Evolutionary conservation across 257 asterid species (phyloP).

Genomic region (Solanum chmielewskii): DNA sequence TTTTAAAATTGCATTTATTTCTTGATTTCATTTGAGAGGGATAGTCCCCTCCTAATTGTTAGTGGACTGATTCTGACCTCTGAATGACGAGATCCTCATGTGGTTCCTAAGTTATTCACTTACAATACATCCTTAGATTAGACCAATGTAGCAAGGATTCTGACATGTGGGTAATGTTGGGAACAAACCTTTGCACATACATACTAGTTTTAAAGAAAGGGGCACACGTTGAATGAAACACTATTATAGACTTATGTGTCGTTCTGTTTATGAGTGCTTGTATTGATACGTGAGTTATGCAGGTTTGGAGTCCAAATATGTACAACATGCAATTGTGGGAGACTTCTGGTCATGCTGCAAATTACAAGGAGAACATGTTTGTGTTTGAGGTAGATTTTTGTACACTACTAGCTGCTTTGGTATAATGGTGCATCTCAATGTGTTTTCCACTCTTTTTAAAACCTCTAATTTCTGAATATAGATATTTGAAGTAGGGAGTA

Average conservation of each 20-base stretch:
- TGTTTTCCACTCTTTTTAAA: not conserved
- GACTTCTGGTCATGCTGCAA: constrained; percentile 99
- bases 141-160: not conserved
- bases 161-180: not conserved
- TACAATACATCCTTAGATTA: not conserved
- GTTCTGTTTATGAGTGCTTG: constrained; percentile 3
- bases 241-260: not conserved
- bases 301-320: constrained; percentile 95
- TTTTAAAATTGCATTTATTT: not conserved
- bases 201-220: not conserved
- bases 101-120: not conserved
- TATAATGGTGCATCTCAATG: not conserved
- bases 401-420: not conserved
- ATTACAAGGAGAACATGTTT: constrained; percentile 97
- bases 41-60: not conserved
- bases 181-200: not conserved
- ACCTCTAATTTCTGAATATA: not conserved
- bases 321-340: constrained; percentile 98
- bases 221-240: not conserved
- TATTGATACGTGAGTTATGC: not conserved
- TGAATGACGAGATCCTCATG: not conserved
- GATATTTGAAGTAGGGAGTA: not conserved
- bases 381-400: constrained; percentile 62
- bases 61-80: not conserved
- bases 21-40: not conserved